phyloP scores from a whole-genome alignment of 2,329 filamentous ascomycete genomes.

The Apiospora kogelbergensis region DNA sequence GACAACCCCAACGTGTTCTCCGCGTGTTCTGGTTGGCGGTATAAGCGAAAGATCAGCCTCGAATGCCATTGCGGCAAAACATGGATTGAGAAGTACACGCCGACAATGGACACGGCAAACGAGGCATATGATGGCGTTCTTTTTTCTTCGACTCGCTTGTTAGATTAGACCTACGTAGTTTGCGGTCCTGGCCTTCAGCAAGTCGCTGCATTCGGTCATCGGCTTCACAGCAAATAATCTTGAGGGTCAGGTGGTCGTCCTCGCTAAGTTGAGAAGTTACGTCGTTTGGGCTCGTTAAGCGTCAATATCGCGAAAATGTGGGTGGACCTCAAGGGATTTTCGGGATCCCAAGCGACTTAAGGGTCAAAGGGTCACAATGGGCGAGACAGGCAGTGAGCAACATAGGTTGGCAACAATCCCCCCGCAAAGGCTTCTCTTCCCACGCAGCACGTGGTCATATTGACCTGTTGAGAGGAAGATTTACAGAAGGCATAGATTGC shows the following conservation, averaged over 20 bases:
- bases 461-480: not conserved
- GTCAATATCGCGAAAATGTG: not conserved
- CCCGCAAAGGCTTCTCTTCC: not conserved
- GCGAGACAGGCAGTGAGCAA: not conserved
- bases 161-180: constrained; percentile 6
- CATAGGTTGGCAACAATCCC: not conserved
- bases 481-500: not conserved
- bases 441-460: not conserved
- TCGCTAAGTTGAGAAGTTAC: constrained; percentile 1
- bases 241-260: not conserved
- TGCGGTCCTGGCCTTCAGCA: not conserved
- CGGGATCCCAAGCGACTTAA: constrained; percentile 10
- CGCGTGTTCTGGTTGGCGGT: not conserved
- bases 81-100: not conserved
- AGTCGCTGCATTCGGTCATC: constrained; percentile 5
- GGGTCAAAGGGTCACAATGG: constrained; percentile 6
- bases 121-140: not conserved
- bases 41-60: constrained; percentile 8
- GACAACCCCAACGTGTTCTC: not conserved
- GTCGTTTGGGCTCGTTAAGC: constrained; percentile 5
- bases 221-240: not conserved
- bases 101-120: not conserved
- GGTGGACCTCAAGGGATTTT: constrained; percentile 9
- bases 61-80: not conserved
- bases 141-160: constrained; percentile 4